These are phyloP conservation scores for Thamnidium elegans DNA, from an alignment of 192 early-diverging fungal genomes.

Conservation along the genomic window DNA sequence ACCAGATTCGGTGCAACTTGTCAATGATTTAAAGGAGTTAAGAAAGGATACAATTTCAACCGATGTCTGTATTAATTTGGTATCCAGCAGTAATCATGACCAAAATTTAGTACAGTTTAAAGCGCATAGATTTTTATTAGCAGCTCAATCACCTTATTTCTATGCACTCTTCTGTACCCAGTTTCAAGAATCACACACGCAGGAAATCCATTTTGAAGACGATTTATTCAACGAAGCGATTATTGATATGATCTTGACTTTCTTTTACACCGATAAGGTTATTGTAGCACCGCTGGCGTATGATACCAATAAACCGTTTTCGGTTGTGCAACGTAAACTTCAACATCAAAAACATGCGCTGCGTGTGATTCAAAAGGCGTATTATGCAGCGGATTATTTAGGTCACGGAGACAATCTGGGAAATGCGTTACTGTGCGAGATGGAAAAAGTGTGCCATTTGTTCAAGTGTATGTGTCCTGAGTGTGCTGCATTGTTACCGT, in stretches of 20 bases:
- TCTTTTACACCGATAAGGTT: constrained; percentile 27
- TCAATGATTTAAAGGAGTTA: constrained; percentile 2
- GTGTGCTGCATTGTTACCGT: constrained; percentile 32
- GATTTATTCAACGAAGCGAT: constrained; percentile 26
- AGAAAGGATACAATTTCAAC: not conserved
- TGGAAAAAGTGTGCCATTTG: constrained; percentile 17
- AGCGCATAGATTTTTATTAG: constrained; percentile 32
- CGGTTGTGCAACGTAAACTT: not conserved
- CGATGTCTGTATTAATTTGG: not conserved
- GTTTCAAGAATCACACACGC: constrained; percentile 15
- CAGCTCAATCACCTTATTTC: constrained; percentile 34
- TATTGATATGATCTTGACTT: constrained; percentile 22
- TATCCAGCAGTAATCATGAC: not conserved
- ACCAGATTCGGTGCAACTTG: constrained; percentile 9
- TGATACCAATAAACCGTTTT: not conserved
- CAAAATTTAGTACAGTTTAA: not conserved
- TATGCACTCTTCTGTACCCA: constrained; percentile 25
- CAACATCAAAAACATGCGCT: constrained; percentile 25
- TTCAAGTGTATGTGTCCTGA: constrained; percentile 33
- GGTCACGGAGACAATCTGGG: constrained; percentile 15
- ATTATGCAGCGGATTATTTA: constrained; percentile 30
- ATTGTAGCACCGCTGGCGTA: not conserved
- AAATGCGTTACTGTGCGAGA: constrained; percentile 14
- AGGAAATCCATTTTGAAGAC: constrained; percentile 16
- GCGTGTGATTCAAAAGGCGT: constrained; percentile 28